A percentile compares a stretch with the other conserved stretches of the same genome.
Evolutionary conservation across 2,329 filamentous ascomycete species (phyloP).

Genomic region (Plectosphaerella plurivora): DNA sequence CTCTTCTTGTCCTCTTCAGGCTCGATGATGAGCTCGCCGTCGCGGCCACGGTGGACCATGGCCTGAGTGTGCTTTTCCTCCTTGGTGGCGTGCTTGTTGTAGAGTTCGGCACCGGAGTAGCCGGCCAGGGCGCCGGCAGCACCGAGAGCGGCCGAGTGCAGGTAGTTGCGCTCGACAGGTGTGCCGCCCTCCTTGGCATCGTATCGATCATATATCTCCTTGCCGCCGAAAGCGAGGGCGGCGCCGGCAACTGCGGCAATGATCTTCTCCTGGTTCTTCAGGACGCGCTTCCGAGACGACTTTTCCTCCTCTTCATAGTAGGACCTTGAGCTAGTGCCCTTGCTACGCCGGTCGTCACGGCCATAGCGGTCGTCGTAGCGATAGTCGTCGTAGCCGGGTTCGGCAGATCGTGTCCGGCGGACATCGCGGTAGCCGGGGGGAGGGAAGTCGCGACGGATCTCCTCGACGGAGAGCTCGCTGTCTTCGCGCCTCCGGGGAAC

Average conservation of each 20-base stretch:
- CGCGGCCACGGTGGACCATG: slow-evolving; percentile 48
- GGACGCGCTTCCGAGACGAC: slow-evolving; percentile 41
- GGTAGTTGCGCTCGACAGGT: slow-evolving; percentile 52
- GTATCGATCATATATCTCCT: slow-evolving; percentile 61
- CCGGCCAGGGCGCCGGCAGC: slow-evolving; percentile 61
- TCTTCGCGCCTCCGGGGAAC: slow-evolving; percentile 62
- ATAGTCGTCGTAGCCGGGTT: slow-evolving; percentile 51
- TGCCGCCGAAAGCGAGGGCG: slow-evolving; percentile 59
- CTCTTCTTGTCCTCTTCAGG: slow-evolving; percentile 53
- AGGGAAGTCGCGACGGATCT: slow-evolving; percentile 79
- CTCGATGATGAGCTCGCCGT: slow-evolving; percentile 48
- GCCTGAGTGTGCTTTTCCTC: slow-evolving; percentile 47
- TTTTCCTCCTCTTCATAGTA: slow-evolving; percentile 57
- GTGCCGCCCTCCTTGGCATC: slow-evolving; percentile 47
- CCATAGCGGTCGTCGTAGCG: slow-evolving; percentile 31
- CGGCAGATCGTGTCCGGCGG: slow-evolving; percentile 61
- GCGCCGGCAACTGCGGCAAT: slow-evolving; percentile 62
- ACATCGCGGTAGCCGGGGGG: slow-evolving; percentile 57
- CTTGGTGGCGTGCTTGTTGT: slow-evolving; percentile 54
- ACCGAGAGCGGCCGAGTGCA: slow-evolving; percentile 57
- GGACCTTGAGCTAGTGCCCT: slow-evolving; percentile 41
- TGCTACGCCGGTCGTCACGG: slow-evolving; percentile 35
- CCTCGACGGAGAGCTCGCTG: slow-evolving; percentile 72
- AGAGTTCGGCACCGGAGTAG: slow-evolving; percentile 59
- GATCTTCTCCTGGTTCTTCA: slow-evolving; percentile 62